These are phyloP conservation scores for Xylogone sp. DNA, from an alignment of 2,329 filamentous ascomycete genomes.

Conservation along the genomic window DNA sequence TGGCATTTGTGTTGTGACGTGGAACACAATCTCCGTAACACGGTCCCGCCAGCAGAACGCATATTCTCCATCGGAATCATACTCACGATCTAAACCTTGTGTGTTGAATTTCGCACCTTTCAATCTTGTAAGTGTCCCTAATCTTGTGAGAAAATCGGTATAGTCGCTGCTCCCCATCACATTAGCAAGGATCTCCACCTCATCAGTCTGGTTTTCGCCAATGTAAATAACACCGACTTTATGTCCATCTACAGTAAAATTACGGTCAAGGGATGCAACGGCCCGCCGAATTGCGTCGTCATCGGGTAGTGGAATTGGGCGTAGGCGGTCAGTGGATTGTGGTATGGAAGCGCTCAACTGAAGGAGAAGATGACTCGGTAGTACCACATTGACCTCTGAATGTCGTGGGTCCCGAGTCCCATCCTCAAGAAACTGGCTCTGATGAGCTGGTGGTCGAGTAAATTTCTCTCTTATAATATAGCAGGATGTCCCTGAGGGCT, in stretches of 20 bases:
- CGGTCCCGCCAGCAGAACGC: slow-evolving; percentile 94
- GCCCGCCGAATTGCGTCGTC: slow-evolving; percentile 55
- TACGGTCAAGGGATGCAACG: slow-evolving; percentile 79
- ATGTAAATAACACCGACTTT: slow-evolving; percentile 95
- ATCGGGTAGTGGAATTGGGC: slow-evolving; percentile 72
- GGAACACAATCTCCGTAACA: slow-evolving; percentile 92
- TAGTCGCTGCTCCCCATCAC: slow-evolving; percentile 84
- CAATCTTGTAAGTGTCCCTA: slow-evolving; percentile 78
- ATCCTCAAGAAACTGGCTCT: slow-evolving; percentile 45
- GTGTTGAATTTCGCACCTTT: slow-evolving; percentile 87
- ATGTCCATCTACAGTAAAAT: slow-evolving; percentile 87
- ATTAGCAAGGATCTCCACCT: slow-evolving; percentile 83
- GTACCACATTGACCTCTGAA: slow-evolving; percentile 53
- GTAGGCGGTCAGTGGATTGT: slow-evolving; percentile 51
- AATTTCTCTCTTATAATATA: slow-evolving; percentile 54
- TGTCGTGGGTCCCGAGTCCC: slow-evolving; percentile 46
- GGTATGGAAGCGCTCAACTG: slow-evolving; percentile 63
- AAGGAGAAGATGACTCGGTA: slow-evolving; percentile 72
- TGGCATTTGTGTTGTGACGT: slow-evolving; percentile 96
- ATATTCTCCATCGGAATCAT: slow-evolving; percentile 78
- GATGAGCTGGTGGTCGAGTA: slow-evolving; percentile 53
- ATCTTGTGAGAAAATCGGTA: slow-evolving; percentile 73
- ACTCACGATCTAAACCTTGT: slow-evolving; percentile 78
- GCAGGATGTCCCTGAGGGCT: slow-evolving; percentile 63
- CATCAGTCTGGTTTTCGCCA: slow-evolving; percentile 77